These are phyloP conservation scores for Aspergillus chevalieri DNA, from an alignment of 2,329 filamentous ascomycete genomes.

Conservation along the genomic window DNA sequence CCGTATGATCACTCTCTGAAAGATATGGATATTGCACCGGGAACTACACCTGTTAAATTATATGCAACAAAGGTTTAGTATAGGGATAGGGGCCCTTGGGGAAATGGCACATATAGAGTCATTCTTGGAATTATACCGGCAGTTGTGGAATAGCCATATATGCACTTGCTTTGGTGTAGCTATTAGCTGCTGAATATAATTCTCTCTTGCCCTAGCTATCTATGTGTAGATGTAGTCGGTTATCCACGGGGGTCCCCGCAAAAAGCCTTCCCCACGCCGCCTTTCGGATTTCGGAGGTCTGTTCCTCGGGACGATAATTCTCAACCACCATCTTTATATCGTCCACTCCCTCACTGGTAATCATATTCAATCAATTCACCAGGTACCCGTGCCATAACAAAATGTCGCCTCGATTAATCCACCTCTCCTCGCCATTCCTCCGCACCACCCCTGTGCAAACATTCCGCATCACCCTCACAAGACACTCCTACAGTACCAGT, in stretches of 20 bases:
- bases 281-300: conserved; percentile 4
- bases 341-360: background rate
- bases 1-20: background rate
- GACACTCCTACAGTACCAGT: conserved; percentile 24
- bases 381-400: conserved; percentile 5
- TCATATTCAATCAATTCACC: background rate
- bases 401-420: conserved; percentile 29
- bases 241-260: conserved; percentile 13
- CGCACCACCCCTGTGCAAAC: conserved; percentile 13
- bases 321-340: conserved; percentile 4
- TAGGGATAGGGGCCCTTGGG: background rate
- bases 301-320: background rate
- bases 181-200: too few species aligned
- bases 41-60: background rate
- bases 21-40: background rate
- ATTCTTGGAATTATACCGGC: background rate
- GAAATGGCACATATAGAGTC: background rate
- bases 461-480: conserved; percentile 26
- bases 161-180: too few species aligned
- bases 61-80: background rate
- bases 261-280: conserved; percentile 19
- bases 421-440: conserved; percentile 17
- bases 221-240: conserved; percentile 4
- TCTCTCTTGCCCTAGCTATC: too few species aligned
- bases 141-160: too few species aligned